phyloP scores from a whole-genome alignment of 805 yeast genomes.

The Candida silvatica region DNA sequence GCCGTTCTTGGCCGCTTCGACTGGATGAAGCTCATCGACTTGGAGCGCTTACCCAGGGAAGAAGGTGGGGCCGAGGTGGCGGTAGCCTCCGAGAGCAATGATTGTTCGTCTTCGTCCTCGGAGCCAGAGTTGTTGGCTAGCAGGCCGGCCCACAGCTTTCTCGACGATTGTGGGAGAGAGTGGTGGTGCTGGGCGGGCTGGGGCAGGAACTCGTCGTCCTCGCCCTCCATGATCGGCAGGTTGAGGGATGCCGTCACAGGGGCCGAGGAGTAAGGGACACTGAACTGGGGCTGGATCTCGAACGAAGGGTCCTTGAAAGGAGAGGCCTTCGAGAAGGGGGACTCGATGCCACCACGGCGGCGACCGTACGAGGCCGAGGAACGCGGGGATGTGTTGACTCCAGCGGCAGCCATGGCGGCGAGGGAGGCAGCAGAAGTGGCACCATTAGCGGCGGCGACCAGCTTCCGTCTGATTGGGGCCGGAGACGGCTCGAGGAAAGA shows the following conservation, averaged over 20 bases:
- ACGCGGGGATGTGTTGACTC: not conserved
- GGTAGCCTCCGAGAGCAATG: slow-evolving; percentile 16
- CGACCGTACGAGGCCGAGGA: slow-evolving; percentile 5
- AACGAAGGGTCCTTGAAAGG: slow-evolving; percentile 23
- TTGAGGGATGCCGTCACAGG: slow-evolving; percentile 65
- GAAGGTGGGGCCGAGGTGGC: slow-evolving; percentile 28
- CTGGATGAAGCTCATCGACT: slow-evolving; percentile 52
- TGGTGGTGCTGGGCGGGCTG: not conserved
- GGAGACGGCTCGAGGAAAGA: slow-evolving; percentile 2
- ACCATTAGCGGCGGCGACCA: not conserved
- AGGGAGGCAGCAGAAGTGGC: not conserved
- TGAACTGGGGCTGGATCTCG: slow-evolving; percentile 27
- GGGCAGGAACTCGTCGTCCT: not conserved
- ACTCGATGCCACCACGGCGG: too few relatives aligned
- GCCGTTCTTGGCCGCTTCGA: slow-evolving; percentile 36
- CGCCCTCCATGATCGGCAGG: slow-evolving; percentile 4
- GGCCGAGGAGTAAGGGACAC: slow-evolving; percentile 67
- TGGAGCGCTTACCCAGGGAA: slow-evolving; percentile 44
- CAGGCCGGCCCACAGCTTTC: slow-evolving; percentile 1
- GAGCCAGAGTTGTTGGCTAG: slow-evolving; percentile 23
- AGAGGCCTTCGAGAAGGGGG: too few relatives aligned
- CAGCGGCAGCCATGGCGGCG: too few relatives aligned
- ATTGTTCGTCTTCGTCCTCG: slow-evolving; percentile 32
- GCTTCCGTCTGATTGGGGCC: not conserved
- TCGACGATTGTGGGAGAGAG: not conserved